Conservation (phyloP, 371 early-diverging fungal species). For the Massospora cicadina region DNA sequence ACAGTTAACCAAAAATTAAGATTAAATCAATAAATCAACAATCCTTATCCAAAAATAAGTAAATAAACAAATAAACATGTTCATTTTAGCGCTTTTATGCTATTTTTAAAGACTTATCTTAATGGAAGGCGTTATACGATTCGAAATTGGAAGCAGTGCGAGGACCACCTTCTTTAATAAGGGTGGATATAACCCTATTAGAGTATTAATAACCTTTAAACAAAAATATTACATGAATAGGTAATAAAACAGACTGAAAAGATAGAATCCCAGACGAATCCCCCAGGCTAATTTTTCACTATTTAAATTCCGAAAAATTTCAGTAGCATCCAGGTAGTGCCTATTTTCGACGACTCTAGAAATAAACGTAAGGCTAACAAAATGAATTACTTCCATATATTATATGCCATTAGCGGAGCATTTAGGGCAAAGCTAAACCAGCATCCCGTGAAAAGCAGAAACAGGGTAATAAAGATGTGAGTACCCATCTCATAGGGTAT, state of each 20-base stretch:
- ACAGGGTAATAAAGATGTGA: neutral
- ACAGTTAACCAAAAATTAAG: no score
- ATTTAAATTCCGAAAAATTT: constrained; percentile 8
- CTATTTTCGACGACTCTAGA: constrained; percentile 8
- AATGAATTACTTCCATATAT: constrained; percentile 2
- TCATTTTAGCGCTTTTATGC: no score
- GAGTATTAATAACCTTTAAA: neutral
- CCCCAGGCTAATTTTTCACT: constrained; percentile 7
- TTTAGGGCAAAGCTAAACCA: constrained; percentile 5
- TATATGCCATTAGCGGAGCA: constrained; percentile 2
- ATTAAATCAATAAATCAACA: no score
- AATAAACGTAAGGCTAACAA: neutral
- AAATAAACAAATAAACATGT: no score
- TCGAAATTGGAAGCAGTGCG: no score
- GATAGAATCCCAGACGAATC: constrained; percentile 6
- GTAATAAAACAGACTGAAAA: constrained; percentile 9
- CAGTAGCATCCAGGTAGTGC: constrained; percentile 7
- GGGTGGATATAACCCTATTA: neutral
- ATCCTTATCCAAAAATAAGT: no score
- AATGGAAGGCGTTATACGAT: no score
- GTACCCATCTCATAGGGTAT: constrained; percentile 4
- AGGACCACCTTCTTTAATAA: neutral
- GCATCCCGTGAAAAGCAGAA: constrained; percentile 5
- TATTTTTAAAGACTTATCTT: no score
- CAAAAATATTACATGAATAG: constrained; percentile 4